These are phyloP conservation scores for Neurospora sublineolata DNA, from an alignment of 495 filamentous ascomycete species.

Conservation along the genomic window DNA sequence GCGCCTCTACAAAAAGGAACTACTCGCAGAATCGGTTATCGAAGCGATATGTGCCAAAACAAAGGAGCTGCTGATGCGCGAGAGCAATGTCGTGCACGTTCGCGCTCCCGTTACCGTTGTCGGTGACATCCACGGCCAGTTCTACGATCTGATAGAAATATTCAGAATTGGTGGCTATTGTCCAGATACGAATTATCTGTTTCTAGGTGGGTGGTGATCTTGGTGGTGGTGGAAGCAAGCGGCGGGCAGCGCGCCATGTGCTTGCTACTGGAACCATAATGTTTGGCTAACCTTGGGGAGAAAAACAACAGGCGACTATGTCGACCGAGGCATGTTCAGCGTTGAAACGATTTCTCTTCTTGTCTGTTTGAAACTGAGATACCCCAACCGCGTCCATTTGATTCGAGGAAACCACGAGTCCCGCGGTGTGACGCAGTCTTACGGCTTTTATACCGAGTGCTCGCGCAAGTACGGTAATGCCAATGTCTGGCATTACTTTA, in stretches of 20 bases:
- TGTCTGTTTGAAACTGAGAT: conserved; percentile 87
- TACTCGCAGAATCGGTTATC: conserved; percentile 93
- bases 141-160: conserved; percentile 97
- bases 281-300: neutral
- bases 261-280: neutral
- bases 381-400: conserved; percentile 81
- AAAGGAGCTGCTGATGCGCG: conserved; percentile 96
- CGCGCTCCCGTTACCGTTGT: conserved; percentile 95
- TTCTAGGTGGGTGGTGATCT: conserved; percentile 56
- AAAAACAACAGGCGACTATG: conserved; percentile 68
- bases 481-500: conserved; percentile 99
- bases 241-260: neutral
- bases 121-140: conserved; percentile 96
- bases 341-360: conserved; percentile 95
- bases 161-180: conserved; percentile 96
- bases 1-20: conserved; percentile 88
- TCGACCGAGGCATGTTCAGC: conserved; percentile 92
- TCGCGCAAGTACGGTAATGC: conserved; percentile 95
- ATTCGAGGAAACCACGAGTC: conserved; percentile 97
- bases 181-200: conserved; percentile 95
- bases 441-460: conserved; percentile 98
- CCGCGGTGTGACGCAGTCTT: conserved; percentile 93
- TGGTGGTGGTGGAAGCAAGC: neutral
- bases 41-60: conserved; percentile 99
- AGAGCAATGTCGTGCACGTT: conserved; percentile 99